A percentile compares a stretch with the other conserved stretches of the same genome.
Evolutionary conservation across 208 protist genomes (phyloP).

Genomic region (Acanthamoeba royreba): DNA sequence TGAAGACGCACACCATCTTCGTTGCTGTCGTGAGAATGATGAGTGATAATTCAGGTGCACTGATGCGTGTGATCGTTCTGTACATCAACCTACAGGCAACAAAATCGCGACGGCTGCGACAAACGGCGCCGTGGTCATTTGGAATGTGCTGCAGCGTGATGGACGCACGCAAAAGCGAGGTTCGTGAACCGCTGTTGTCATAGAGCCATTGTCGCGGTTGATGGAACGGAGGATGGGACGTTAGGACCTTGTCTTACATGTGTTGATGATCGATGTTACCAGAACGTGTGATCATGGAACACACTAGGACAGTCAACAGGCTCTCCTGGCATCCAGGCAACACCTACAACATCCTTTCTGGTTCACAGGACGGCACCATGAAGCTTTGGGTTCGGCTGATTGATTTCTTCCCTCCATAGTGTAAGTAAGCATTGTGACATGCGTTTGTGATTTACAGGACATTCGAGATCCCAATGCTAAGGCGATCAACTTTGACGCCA

Average conservation of each 20-base stretch:
- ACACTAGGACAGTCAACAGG: constrained; percentile 71
- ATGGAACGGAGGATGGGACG: too few species aligned
- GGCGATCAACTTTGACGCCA: constrained; percentile 66
- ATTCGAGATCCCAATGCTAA: constrained; percentile 60
- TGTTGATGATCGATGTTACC: neutral
- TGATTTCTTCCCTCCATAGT: neutral
- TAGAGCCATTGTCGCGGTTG: too few species aligned
- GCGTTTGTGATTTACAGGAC: constrained; percentile 42
- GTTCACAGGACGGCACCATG: constrained; percentile 72
- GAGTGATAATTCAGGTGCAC: too few species aligned
- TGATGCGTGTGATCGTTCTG: neutral
- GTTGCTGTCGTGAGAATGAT: too few species aligned
- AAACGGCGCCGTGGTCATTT: constrained; percentile 78
- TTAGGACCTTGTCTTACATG: neutral
- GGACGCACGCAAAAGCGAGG: constrained; percentile 57
- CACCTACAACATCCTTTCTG: constrained; percentile 60
- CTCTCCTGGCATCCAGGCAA: constrained; percentile 72
- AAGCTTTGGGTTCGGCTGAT: constrained; percentile 58
- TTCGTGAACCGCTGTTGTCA: neutral
- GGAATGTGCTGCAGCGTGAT: constrained; percentile 65
- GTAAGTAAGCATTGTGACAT: neutral
- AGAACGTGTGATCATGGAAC: constrained; percentile 70
- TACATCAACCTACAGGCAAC: constrained; percentile 38
- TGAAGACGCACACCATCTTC: neutral
- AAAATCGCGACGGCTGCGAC: constrained; percentile 80